Conservation (phyloP, 1,139 yeast species). For the Wickerhamomyces sp. region DNA sequence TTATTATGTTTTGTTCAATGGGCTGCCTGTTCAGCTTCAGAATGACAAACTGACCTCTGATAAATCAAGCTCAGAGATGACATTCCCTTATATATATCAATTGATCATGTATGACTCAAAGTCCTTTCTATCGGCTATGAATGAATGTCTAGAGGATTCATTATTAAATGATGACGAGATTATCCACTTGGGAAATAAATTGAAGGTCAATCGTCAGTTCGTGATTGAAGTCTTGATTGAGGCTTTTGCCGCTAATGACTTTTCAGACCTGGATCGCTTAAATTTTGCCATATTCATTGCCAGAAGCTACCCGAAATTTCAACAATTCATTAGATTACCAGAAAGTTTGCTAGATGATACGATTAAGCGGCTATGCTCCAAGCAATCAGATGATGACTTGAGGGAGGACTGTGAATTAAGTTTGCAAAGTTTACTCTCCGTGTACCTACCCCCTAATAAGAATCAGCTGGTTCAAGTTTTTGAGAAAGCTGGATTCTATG, state of each 20-base stretch:
- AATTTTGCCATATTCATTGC: conserved; percentile 67
- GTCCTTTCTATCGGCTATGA: conserved; percentile 57
- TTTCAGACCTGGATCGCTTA: conserved; percentile 23
- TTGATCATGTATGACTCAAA: conserved; percentile 49
- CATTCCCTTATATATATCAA: conserved; percentile 55
- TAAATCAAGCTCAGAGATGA: conserved; percentile 28
- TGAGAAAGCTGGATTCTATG: conserved; percentile 49
- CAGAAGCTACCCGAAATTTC: conserved; percentile 73
- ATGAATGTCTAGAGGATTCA: conserved; percentile 77
- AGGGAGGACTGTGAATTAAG: conserved; percentile 70
- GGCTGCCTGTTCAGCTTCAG: conserved; percentile 31
- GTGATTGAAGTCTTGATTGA: conserved; percentile 24
- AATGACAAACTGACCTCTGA: conserved; percentile 27
- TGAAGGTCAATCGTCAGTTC: conserved; percentile 24
- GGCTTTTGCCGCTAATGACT: conserved; percentile 14
- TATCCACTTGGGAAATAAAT: conserved; percentile 14
- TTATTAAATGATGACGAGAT: conserved; percentile 50
- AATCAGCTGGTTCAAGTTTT: conserved; percentile 44
- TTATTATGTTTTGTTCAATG: conserved; percentile 52
- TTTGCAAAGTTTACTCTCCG: conserved; percentile 60
- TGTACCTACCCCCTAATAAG: conserved; percentile 53
- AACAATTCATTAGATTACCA: conserved; percentile 68
- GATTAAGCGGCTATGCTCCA: conserved; percentile 47
- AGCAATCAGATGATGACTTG: conserved; percentile 26
- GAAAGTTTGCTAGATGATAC: conserved; percentile 49